Conservation (phyloP, 768 basidiomycete genomes). For the Suillus placidus region DNA sequence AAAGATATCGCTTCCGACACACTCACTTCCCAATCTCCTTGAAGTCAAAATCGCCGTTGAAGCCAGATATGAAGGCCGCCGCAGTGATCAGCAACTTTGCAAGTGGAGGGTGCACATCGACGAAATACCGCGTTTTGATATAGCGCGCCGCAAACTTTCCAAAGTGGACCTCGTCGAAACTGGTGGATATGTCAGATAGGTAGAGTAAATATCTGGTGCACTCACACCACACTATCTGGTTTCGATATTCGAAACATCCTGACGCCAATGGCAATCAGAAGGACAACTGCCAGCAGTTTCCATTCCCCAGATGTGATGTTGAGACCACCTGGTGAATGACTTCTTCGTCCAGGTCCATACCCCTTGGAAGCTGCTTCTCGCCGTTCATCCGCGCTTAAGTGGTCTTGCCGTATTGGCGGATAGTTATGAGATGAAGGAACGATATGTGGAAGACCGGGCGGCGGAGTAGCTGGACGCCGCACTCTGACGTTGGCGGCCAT, state of each 20-base stretch:
- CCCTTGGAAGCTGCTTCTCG: conserved; percentile 72
- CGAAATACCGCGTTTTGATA: conserved; percentile 88
- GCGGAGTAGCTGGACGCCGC: conserved; percentile 71
- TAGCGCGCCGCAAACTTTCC: conserved; percentile 96
- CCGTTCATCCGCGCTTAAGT: conserved; percentile 74
- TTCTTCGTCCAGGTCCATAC: conserved; percentile 52
- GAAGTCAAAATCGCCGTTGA: conserved; percentile 93
- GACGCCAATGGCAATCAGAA: conserved; percentile 76
- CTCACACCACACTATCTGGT: conserved; percentile 92
- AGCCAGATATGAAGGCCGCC: conserved; percentile 84
- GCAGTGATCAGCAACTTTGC: conserved; percentile 96
- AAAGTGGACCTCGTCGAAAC: conserved; percentile 98
- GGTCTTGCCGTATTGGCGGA: conserved; percentile 62
- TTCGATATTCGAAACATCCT: conserved; percentile 83
- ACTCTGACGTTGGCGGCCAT: conserved; percentile 60
- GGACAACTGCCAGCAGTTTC: conserved; percentile 68
- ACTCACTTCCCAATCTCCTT: conserved; percentile 95
- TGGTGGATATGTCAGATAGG: conserved; percentile 31
- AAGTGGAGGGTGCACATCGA: conserved; percentile 96
- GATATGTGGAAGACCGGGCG: conserved; percentile 46
- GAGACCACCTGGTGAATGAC: conserved; percentile 58
- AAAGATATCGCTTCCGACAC: background rate
- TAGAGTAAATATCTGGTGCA: conserved; percentile 20
- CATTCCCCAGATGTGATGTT: conserved; percentile 72
- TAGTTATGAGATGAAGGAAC: conserved; percentile 51